Base-by-base conservation (phyloP, 768 basidiomycete genomes). In the Boletus sensibilis region DNA sequence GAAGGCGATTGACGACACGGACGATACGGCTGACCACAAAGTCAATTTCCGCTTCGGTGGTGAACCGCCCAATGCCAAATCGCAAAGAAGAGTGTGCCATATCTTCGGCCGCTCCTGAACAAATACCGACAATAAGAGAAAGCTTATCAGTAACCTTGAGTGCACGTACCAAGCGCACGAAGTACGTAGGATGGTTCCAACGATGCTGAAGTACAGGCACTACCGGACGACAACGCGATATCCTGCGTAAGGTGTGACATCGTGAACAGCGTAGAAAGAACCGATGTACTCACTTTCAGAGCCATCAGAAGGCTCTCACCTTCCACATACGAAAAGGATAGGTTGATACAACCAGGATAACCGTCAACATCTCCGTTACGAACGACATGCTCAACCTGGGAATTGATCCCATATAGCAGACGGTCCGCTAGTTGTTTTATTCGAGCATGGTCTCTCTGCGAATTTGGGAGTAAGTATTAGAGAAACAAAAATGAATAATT, bases 81-180 rank as follows among this genome's bases (percentile, higher is more conserved):
- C 97, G 90, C 53, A 99, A 80, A 18, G 94, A 96, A 18, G 94
- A 97, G 70, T 99, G 97, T 0, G 97, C 97, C 94, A 98, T 97
- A 67, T 98, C 97, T 70, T 99, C 97, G 27, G 94, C 94, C 35
- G 96, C 93, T 63, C 92, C 91, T 88, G 39, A 56, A 50, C 23
- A 58, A 42, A 21, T 21, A 49, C 18, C 39, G 38, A 29, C 10
- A 46, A 51, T 14, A 27, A 18, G 13, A 35, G 14, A 51, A 25
- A 46, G 38, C 5, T 60, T 29, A 33, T 39, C 31, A 6, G 23
- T 27, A 16, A 25, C 16, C 3, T 29, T 5, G n/a, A 39, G 57
- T 78, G 52, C 43, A 46, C 67, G 25, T 67, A 86, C 93, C 94
- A 43, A 99, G 82, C 4, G 97, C 97, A 50, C 97, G 87, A 34